Conservation (phyloP, 2,329 filamentous ascomycete genomes). For the Tolypocladium album region DNA sequence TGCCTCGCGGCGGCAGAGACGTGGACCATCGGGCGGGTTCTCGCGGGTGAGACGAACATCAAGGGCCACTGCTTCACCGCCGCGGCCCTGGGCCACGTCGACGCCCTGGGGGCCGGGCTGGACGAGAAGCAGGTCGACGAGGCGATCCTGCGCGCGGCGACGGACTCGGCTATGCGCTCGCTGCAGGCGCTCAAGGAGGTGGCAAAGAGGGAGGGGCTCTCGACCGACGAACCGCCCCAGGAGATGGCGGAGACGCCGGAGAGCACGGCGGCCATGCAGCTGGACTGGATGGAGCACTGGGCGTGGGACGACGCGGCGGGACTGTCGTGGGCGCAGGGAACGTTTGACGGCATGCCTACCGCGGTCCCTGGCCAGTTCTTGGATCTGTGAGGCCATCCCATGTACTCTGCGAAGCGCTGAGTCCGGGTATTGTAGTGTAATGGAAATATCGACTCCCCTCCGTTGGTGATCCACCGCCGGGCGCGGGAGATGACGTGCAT, state of each 20-base stretch:
- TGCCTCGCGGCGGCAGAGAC: constrained; percentile 15
- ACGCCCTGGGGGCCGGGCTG: constrained; percentile 20
- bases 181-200: constrained; percentile 22
- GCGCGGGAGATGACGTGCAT: not conserved
- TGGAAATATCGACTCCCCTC: not conserved
- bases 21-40: constrained; percentile 24
- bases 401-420: not conserved
- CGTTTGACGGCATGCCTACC: not conserved
- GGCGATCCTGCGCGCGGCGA: constrained; percentile 15
- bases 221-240: constrained; percentile 3
- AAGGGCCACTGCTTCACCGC: constrained; percentile 28
- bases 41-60: constrained; percentile 31
- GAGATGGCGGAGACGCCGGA: constrained; percentile 4
- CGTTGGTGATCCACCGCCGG: not conserved
- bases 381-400: not conserved
- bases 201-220: constrained; percentile 16
- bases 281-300: constrained; percentile 17
- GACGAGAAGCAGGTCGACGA: constrained; percentile 18
- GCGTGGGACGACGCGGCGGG: constrained; percentile 13
- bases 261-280: constrained; percentile 4
- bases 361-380: not conserved
- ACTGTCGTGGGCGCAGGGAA: constrained; percentile 6
- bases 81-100: constrained; percentile 19
- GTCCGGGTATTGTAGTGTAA: not conserved
- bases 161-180: constrained; percentile 14